phyloP scores from a whole-genome alignment of 2,329 filamentous ascomycete genomes.

The Fusarium falciforme region DNA sequence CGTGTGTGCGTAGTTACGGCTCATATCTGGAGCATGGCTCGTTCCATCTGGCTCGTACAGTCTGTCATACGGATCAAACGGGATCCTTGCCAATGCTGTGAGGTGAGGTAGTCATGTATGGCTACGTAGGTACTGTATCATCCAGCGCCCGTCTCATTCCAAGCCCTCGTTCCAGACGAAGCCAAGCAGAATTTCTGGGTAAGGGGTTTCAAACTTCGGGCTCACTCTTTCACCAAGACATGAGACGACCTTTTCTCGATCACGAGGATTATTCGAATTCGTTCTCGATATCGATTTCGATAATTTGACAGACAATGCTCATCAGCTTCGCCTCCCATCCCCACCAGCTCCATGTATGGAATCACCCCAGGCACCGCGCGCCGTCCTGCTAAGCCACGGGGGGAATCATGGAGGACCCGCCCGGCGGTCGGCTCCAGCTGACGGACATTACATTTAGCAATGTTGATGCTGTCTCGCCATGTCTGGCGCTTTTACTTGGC shows the following conservation, averaged over 20 bases:
- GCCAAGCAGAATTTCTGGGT: constrained; percentile 24
- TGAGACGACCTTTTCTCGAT: constrained; percentile 11
- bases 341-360: constrained; percentile 4
- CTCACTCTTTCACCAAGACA: background rate
- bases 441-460: background rate
- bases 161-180: constrained; percentile 20
- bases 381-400: constrained; percentile 31
- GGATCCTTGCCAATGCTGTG: constrained; percentile 13
- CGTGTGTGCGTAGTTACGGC: background rate
- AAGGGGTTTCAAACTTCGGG: constrained; percentile 21
- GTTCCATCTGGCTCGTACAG: constrained; percentile 1
- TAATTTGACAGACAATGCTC: background rate
- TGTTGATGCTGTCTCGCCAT: background rate
- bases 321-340: background rate
- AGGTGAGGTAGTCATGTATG: background rate
- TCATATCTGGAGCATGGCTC: background rate
- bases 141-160: constrained; percentile 24
- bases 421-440: background rate
- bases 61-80: background rate
- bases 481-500: background rate
- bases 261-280: background rate
- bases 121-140: background rate
- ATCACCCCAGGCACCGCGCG: constrained; percentile 28
- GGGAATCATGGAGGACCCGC: constrained; percentile 19
- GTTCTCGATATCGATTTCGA: background rate